These are phyloP conservation scores for Nannochloropsis gaditana DNA, from an alignment of 108 stramenopile genomes.

Conservation along the genomic window DNA sequence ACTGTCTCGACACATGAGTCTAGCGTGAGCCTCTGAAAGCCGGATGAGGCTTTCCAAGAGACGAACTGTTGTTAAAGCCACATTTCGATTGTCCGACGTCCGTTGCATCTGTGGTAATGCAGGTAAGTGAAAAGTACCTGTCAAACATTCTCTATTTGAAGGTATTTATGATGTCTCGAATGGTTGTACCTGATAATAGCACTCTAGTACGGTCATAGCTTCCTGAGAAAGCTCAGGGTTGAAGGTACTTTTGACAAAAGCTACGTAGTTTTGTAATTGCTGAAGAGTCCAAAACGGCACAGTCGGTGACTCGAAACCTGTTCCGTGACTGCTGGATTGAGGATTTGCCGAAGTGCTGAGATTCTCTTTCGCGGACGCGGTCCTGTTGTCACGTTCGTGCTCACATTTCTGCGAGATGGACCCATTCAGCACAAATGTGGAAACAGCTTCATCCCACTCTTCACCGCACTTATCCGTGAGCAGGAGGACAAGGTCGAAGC, in stretches of 20 bases:
- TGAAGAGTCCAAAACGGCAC: neutral
- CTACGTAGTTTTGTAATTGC: neutral
- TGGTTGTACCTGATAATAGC: slow-evolving; percentile 40
- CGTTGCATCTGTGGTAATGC: slow-evolving; percentile 54
- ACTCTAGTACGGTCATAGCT: slow-evolving; percentile 30
- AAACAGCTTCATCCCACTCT: slow-evolving; percentile 58
- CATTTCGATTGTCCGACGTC: slow-evolving; percentile 18
- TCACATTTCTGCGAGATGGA: slow-evolving; percentile 55
- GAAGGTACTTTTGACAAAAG: neutral
- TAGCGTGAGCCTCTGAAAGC: slow-evolving; percentile 86
- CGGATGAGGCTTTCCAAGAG: slow-evolving; percentile 88
- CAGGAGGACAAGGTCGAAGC: slow-evolving; percentile 89
- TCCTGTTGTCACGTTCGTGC: neutral
- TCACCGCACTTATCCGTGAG: slow-evolving; percentile 71
- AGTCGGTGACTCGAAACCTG: neutral
- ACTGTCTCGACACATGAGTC: slow-evolving; percentile 74
- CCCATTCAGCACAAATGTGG: slow-evolving; percentile 73
- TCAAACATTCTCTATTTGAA: slow-evolving; percentile 74
- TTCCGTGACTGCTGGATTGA: too few relatives aligned
- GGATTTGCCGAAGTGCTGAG: neutral
- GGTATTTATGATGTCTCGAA: neutral
- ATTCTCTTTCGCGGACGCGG: neutral
- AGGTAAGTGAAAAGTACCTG: slow-evolving; percentile 24
- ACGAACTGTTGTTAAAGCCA: slow-evolving; percentile 74
- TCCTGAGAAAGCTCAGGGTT: neutral